A percentile compares a stretch with the other conserved stretches of the same genome.
These are phyloP conservation scores for Entoloma clypeatum DNA, from an alignment of 1,284 basidiomycete species.

Conservation along the genomic window DNA sequence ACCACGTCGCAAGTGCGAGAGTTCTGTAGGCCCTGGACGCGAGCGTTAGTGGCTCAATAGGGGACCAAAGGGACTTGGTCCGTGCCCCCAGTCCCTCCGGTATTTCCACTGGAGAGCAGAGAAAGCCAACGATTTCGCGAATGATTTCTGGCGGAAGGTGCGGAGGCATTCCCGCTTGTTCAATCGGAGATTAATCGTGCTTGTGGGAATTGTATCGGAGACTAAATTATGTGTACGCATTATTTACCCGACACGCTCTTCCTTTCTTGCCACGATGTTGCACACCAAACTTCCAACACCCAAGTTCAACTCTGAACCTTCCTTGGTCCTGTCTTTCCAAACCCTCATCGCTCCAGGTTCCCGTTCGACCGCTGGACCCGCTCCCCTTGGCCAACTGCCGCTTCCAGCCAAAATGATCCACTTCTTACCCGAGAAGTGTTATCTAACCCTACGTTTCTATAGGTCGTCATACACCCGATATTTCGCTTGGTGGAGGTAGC, in stretches of 20 bases:
- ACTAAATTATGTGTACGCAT: too few species aligned
- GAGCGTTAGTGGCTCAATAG: constrained; percentile 24
- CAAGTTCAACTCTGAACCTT: too few species aligned
- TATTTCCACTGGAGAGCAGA: background rate
- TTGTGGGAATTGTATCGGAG: too few species aligned
- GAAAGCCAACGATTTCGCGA: constrained; percentile 9
- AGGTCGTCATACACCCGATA: constrained; percentile 28
- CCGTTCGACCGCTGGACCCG: constrained; percentile 15
- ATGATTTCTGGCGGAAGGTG: constrained; percentile 15
- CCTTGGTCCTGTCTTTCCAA: constrained; percentile 21
- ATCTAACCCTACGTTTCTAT: constrained; percentile 49
- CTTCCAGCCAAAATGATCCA: constrained; percentile 34
- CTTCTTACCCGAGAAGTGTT: constrained; percentile 34
- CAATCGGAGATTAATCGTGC: too few species aligned
- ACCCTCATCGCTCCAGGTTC: constrained; percentile 32
- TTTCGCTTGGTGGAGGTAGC: constrained; percentile 28
- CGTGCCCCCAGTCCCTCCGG: constrained; percentile 16
- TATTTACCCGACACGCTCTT: too few species aligned
- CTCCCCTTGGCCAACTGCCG: constrained; percentile 17
- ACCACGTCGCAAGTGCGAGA: constrained; percentile 29
- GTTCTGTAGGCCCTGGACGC: constrained; percentile 26
- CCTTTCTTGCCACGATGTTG: too few species aligned
- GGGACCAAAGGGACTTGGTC: constrained; percentile 26
- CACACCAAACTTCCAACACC: too few species aligned
- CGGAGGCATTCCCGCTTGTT: too few species aligned